Base-by-base conservation (phyloP, 192 early-diverging fungal species). In the Entomortierella parvispora region DNA sequence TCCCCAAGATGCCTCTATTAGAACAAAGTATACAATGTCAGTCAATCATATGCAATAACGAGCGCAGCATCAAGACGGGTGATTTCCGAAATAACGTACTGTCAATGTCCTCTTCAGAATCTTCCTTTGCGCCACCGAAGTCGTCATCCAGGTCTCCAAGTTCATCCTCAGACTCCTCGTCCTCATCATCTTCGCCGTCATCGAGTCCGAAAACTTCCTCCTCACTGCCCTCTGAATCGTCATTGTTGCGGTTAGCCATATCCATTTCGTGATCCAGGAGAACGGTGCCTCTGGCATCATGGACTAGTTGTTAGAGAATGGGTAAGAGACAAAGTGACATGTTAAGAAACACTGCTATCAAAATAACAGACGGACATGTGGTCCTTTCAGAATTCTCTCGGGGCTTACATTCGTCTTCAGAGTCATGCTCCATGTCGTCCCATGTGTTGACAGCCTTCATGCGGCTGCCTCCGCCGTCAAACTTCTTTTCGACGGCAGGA, bases 141-240 rank as follows among this genome's bases (percentile, higher is more conserved):
- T 81, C 80, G 31, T 71, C 65, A 9, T 76, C 80, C 18, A 46
- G 26, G 25, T 69, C 67, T 22, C 58, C 65, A 11, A 49, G 59
- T 34, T 81, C 83, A 0, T 79, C 83, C 29, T 68, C 34, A 37
- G 49, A 80, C 5, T 85, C 83, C 42, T 85, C 85, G 2, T 82
- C 81, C 12, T 67, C 77, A 14, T 80, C 67, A 15, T 32, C 25
- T 14, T 84, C 86, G 7, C 77, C 83, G 9, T 72, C 85, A 15
- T 87, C 86, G n/a, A 95, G 78, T 32, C 89, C 90, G 65, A 93
- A 86, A 4, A 95, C 91, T 76, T 96, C 93, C 52, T 92, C 82
- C 62, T 95, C 92, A 11, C 86, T 90, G n/a, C 88, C 85, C 43
- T 87, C 83, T 56, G 62, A 62, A 14, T 89, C 89, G 29, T 83